Conservation (phyloP, 2,329 filamentous ascomycete genomes). For the Coniochaeta prunicola region DNA sequence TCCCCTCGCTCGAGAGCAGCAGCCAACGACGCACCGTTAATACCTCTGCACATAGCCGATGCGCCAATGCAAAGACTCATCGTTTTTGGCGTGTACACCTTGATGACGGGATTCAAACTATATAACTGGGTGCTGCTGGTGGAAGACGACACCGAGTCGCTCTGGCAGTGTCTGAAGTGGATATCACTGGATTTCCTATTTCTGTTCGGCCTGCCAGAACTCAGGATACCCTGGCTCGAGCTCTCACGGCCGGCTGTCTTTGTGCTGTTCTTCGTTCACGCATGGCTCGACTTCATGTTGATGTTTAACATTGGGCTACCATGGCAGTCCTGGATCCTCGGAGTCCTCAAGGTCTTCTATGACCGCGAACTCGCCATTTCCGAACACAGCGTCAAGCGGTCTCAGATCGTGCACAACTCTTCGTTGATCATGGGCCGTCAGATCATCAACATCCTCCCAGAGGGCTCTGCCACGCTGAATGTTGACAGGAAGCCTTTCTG, state of each 20-base stretch:
- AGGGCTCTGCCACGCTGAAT: constrained; percentile 88
- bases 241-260: constrained; percentile 71
- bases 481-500: constrained; percentile 77
- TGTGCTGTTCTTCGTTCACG: constrained; percentile 63
- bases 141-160: constrained; percentile 78
- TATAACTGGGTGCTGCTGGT: constrained; percentile 78
- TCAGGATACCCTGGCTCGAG: constrained; percentile 95
- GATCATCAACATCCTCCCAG: constrained; percentile 94
- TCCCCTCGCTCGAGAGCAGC: constrained; percentile 40
- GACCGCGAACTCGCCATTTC: constrained; percentile 89
- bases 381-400: constrained; percentile 86
- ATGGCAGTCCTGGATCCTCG: constrained; percentile 64
- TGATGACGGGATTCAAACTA: constrained; percentile 72
- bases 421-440: constrained; percentile 93
- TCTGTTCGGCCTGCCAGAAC: constrained; percentile 75
- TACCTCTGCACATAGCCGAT: constrained; percentile 76
- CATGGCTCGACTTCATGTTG: constrained; percentile 70
- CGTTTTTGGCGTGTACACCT: constrained; percentile 69
- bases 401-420: constrained; percentile 80
- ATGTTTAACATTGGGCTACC: constrained; percentile 90
- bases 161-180: constrained; percentile 93
- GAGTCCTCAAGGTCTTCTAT: constrained; percentile 73
- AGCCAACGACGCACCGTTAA: constrained; percentile 50
- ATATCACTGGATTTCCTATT: constrained; percentile 77
- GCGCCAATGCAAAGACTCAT: constrained; percentile 88